These are phyloP conservation scores for Lichenothelia convexa DNA, from an alignment of 495 filamentous ascomycete species.

Conservation along the genomic window DNA sequence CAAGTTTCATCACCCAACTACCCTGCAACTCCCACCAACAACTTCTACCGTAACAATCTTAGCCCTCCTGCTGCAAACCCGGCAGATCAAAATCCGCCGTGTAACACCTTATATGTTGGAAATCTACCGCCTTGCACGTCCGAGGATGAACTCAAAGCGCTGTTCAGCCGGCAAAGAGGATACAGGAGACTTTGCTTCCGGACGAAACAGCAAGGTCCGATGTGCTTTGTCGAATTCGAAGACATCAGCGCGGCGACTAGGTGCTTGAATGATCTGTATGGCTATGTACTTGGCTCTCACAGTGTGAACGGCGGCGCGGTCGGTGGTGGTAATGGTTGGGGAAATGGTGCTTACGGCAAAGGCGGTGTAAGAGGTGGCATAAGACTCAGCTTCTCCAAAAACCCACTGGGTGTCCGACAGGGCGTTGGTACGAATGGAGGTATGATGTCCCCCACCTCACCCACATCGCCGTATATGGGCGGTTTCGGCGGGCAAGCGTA, in stretches of 20 bases:
- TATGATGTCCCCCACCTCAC: constrained; percentile 29
- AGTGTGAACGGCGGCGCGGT: too few species aligned
- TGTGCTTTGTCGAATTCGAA: constrained; percentile 99
- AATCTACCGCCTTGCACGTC: constrained; percentile 89
- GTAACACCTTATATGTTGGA: constrained; percentile 94
- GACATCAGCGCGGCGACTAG: constrained; percentile 89
- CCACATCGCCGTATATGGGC: constrained; percentile 26
- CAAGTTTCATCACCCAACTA: too few species aligned
- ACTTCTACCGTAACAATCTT: constrained; percentile 50
- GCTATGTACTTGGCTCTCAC: constrained; percentile 59
- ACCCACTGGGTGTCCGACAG: constrained; percentile 81
- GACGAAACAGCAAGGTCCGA: constrained; percentile 95
- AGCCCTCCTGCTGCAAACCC: constrained; percentile 89
- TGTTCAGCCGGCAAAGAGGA: constrained; percentile 87
- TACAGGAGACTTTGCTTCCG: constrained; percentile 94
- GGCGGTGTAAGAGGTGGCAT: constrained; percentile 95
- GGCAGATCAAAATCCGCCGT: constrained; percentile 92
- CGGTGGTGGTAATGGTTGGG: too few species aligned
- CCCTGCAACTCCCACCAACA: constrained; percentile 39
- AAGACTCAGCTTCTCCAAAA: constrained; percentile 96
- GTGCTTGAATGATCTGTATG: constrained; percentile 80
- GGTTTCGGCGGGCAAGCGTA: background rate
- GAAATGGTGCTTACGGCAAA: too few species aligned
- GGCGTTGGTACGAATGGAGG: constrained; percentile 43
- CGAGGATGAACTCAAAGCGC: constrained; percentile 86